Conservation (phyloP, 2,329 filamentous ascomycete genomes). For the Monosporascus sp. region DNA sequence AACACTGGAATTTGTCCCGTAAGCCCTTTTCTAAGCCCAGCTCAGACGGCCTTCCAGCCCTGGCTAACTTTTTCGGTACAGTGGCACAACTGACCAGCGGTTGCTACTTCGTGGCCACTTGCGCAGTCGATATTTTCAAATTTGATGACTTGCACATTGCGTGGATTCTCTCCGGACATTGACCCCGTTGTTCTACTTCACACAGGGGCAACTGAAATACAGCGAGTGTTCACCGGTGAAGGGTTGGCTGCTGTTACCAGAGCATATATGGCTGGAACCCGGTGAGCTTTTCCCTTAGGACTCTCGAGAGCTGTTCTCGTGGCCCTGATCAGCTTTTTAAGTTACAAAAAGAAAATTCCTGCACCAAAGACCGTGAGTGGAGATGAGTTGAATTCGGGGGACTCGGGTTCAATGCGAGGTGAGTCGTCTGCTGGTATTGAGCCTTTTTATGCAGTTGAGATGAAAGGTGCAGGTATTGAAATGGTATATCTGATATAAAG, state of each 20-base stretch:
- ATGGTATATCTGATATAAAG: too few relatives aligned
- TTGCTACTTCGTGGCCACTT: slow-evolving; percentile 31
- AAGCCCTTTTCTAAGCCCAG: background rate
- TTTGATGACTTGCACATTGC: slow-evolving; percentile 20
- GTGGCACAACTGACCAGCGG: background rate
- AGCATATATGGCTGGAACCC: slow-evolving; percentile 53
- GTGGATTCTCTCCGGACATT: slow-evolving; percentile 18
- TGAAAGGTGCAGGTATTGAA: too few relatives aligned
- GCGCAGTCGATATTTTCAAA: slow-evolving; percentile 31
- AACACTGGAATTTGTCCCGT: slow-evolving; percentile 1
- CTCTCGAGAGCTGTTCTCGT: too few relatives aligned
- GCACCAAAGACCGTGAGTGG: too few relatives aligned
- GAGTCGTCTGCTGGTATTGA: too few relatives aligned
- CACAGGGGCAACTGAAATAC: slow-evolving; percentile 42
- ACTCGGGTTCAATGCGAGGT: too few relatives aligned
- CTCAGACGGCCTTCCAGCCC: background rate
- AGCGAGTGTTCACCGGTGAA: slow-evolving; percentile 34
- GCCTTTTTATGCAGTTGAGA: too few relatives aligned
- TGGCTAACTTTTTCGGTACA: background rate
- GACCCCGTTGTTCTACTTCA: slow-evolving; percentile 20
- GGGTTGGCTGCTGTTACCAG: slow-evolving; percentile 42
- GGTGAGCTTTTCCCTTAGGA: slow-evolving; percentile 47
- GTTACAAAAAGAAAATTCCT: too few relatives aligned
- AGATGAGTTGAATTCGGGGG: too few relatives aligned
- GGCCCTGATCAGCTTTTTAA: too few relatives aligned